Conservation (phyloP, 1,284 basidiomycete species). For the Ustilago cynodontis region DNA sequence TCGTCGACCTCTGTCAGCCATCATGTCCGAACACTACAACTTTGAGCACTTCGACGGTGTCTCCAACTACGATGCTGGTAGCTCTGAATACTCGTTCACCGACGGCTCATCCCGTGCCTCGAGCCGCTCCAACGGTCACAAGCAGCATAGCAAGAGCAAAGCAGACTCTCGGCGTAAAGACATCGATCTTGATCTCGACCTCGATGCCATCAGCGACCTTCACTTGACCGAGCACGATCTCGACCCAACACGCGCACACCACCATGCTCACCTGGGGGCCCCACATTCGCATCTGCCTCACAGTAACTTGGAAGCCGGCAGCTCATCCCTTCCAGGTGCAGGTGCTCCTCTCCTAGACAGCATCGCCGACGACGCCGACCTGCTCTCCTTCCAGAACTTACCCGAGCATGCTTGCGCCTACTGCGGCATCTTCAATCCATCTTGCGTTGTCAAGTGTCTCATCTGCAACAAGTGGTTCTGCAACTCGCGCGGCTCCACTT, state of each 20-base stretch:
- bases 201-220: slow-evolving; percentile 56
- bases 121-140: slow-evolving; percentile 17
- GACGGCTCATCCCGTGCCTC: slow-evolving; percentile 15
- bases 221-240: slow-evolving; percentile 48
- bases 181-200: slow-evolving; percentile 59
- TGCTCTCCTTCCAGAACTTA: slow-evolving; percentile 31
- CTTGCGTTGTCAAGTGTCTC: slow-evolving; percentile 96
- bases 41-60: slow-evolving; percentile 65
- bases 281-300: slow-evolving; percentile 9
- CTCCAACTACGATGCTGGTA: slow-evolving; percentile 43
- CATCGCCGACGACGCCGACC: slow-evolving; percentile 27
- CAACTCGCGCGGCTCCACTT: slow-evolving; percentile 98
- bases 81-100: slow-evolving; percentile 54
- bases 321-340: neutral
- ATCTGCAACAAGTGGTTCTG: slow-evolving; percentile 96
- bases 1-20: slow-evolving; percentile 19
- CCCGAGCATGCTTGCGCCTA: slow-evolving; percentile 73
- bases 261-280: slow-evolving; percentile 13
- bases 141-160: slow-evolving; percentile 20
- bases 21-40: slow-evolving; percentile 52
- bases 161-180: slow-evolving; percentile 18
- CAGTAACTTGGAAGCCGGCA: neutral
- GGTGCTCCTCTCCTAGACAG: slow-evolving; percentile 15
- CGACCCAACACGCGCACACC: slow-evolving; percentile 28
- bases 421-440: slow-evolving; percentile 97